Percentiles rank a stretch among this genome's conserved stretches.
These are phyloP conservation scores for Ascoidea tarda DNA, from an alignment of 805 yeast genomes.

Conservation along the genomic window DNA sequence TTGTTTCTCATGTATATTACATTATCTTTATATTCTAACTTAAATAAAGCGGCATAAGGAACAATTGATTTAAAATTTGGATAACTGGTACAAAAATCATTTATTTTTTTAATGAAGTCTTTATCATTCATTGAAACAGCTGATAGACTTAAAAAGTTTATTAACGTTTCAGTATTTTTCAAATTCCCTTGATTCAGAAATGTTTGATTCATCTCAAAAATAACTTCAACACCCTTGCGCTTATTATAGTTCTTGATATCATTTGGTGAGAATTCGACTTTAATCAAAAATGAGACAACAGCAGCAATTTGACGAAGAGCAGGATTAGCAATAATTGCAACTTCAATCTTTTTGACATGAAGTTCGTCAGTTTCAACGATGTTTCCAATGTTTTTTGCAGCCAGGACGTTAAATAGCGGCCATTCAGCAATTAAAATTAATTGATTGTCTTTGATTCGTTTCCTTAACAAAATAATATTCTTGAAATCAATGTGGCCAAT, in stretches of 20 bases:
- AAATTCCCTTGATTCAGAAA: neutral
- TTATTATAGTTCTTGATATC: no score
- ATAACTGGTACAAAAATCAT: neutral
- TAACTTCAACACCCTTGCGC: neutral
- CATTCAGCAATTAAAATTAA: no score
- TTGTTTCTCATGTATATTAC: neutral
- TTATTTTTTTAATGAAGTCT: neutral
- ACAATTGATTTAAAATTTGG: neutral
- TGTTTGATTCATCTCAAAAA: neutral
- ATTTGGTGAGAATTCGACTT: neutral
- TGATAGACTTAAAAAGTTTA: neutral
- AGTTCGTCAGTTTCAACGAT: no score
- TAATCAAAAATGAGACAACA: neutral
- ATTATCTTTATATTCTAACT: neutral
- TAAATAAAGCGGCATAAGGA: neutral
- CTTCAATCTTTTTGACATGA: no score
- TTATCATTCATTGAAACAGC: neutral
- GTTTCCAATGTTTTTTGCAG: no score
- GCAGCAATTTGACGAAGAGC: neutral
- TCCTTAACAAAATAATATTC: no score
- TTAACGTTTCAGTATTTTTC: neutral
- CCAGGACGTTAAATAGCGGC: no score
- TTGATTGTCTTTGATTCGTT: no score
- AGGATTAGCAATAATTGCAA: no score
- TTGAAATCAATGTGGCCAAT: no score